Percentiles rank a stretch among this genome's conserved stretches.
These are phyloP conservation scores for Craterostigma plantagineum DNA, from an alignment of 257 asterid species.

Conservation along the genomic window DNA sequence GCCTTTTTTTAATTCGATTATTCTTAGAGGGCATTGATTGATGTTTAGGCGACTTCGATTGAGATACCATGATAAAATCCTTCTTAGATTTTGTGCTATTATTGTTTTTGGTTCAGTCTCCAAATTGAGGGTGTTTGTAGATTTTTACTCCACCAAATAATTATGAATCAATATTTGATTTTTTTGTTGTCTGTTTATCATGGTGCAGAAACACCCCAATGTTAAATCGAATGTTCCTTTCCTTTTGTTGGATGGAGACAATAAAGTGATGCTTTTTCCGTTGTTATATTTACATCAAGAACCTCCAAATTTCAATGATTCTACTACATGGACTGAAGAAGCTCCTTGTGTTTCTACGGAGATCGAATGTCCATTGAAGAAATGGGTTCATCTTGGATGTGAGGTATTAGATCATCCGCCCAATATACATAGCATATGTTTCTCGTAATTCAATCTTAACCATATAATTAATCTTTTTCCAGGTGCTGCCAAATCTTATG, in stretches of 20 bases:
- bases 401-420: constrained; percentile 33
- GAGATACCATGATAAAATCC: too few species aligned
- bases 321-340: constrained; percentile 16
- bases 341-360: constrained; percentile 23
- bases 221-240: constrained; percentile 32
- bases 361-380: constrained; percentile 37
- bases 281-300: constrained; percentile 25
- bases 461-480: constrained; percentile 11
- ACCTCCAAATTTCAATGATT: constrained; percentile 22
- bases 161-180: not conserved
- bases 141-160: not conserved
- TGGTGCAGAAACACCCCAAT: constrained; percentile 42
- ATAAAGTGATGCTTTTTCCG: constrained; percentile 44
- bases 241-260: constrained; percentile 47
- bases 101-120: too few species aligned
- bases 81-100: too few species aligned
- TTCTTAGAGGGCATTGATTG: not conserved
- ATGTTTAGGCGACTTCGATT: not conserved
- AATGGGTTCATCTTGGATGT: constrained; percentile 89
- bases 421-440: not conserved
- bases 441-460: constrained; percentile 3
- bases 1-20: not conserved
- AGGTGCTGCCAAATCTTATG: constrained; percentile 32
- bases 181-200: constrained; percentile 6
- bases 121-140: too few species aligned